A percentile compares a stretch with the other conserved stretches of the same genome.
phyloP scores from a whole-genome alignment of 352 stramenopile species.

The Globisporangium splendens region DNA sequence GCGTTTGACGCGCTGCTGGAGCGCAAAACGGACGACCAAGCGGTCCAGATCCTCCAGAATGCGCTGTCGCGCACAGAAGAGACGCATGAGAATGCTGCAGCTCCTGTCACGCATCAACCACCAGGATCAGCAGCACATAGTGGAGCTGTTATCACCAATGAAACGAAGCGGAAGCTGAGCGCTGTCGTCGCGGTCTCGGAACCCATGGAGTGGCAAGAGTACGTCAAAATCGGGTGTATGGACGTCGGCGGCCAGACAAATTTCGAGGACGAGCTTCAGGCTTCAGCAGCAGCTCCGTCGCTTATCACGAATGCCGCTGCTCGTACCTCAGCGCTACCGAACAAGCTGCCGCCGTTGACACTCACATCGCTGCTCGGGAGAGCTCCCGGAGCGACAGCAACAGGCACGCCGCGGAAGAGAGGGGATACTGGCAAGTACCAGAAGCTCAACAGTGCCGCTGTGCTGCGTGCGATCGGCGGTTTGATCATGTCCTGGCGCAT shows the following conservation, averaged over 20 bases:
- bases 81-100: not conserved
- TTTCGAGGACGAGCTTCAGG: slow-evolving; percentile 18
- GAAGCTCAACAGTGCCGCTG: slow-evolving; percentile 62
- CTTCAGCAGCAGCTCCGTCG: not conserved
- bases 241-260: slow-evolving; percentile 52
- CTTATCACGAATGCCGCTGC: not conserved
- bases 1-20: slow-evolving; percentile 37
- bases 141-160: not conserved
- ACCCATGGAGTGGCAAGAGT: slow-evolving; percentile 65
- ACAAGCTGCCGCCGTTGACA: slow-evolving; percentile 37
- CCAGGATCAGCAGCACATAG: not conserved
- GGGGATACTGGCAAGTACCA: slow-evolving; percentile 43
- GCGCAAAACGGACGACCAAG: slow-evolving; percentile 29
- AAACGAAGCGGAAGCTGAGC: slow-evolving; percentile 34
- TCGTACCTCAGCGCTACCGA: slow-evolving; percentile 11
- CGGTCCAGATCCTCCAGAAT: slow-evolving; percentile 35
- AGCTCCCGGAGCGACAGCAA: not conserved
- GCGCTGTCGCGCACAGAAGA: slow-evolving; percentile 4
- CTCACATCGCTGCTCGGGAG: slow-evolving; percentile 48
- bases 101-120: not conserved
- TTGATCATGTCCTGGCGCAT: slow-evolving; percentile 83
- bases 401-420: slow-evolving; percentile 35
- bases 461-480: slow-evolving; percentile 56
- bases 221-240: slow-evolving; percentile 40
- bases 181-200: slow-evolving; percentile 51